A percentile compares a stretch with the other conserved stretches of the same genome.
Conservation (phyloP, 2,329 filamentous ascomycete species). For the Cladobotryum protrusum region DNA sequence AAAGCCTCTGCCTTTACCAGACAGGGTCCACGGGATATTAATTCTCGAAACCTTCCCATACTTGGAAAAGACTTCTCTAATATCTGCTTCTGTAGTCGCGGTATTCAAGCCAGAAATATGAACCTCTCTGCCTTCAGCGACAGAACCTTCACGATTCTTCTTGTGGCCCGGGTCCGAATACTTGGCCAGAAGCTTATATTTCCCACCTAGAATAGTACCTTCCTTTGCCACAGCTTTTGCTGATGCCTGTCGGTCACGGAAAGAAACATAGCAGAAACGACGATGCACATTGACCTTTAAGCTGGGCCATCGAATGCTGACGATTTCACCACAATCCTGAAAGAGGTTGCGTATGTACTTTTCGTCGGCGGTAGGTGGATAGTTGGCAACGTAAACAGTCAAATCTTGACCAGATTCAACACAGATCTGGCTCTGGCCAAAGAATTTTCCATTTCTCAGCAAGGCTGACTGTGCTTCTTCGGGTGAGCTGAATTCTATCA, state of each 20-base stretch:
- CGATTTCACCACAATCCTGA: constrained; percentile 69
- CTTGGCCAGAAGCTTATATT: constrained; percentile 65
- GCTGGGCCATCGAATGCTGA: constrained; percentile 83
- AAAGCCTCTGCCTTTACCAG: constrained; percentile 66
- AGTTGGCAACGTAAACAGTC: constrained; percentile 88
- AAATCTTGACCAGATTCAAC: constrained; percentile 70
- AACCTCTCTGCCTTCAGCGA: constrained; percentile 82
- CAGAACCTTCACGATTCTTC: constrained; percentile 71
- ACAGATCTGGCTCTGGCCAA: constrained; percentile 65
- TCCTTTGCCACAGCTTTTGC: constrained; percentile 67
- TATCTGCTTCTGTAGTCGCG: constrained; percentile 57
- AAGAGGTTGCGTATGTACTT: constrained; percentile 63
- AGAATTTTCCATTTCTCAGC: constrained; percentile 72
- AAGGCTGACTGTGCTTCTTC: constrained; percentile 79
- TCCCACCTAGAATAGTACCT: constrained; percentile 60
- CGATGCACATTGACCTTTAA: constrained; percentile 83
- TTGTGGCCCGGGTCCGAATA: constrained; percentile 78
- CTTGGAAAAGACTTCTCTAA: constrained; percentile 64
- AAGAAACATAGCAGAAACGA: constrained; percentile 95
- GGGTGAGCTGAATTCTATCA: constrained; percentile 76
- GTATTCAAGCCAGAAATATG: constrained; percentile 66
- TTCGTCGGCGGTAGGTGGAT: constrained; percentile 70
- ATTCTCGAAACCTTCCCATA: constrained; percentile 70
- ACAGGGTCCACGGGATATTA: constrained; percentile 62
- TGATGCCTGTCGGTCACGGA: constrained; percentile 62